Conservation (phyloP, 163 green algal genomes). For the Scenedesmus sp. region DNA sequence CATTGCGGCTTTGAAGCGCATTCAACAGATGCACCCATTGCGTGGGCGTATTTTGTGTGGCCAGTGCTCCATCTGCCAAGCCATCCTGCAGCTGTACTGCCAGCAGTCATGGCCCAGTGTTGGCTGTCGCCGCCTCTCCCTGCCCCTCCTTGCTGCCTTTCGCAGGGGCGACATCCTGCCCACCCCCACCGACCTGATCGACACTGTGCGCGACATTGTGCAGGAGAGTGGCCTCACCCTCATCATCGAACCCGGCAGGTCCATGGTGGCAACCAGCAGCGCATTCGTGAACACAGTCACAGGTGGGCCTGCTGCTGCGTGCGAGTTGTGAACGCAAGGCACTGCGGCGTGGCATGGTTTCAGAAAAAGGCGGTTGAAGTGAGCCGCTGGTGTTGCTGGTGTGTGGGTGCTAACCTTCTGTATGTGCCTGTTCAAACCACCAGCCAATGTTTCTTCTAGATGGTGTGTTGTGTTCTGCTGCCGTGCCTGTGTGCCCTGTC, state of each 20-base stretch:
- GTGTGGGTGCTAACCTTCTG: too few species aligned
- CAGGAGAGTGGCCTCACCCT: slow-evolving; percentile 89
- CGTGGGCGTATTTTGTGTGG: too few species aligned
- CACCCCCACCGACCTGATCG: slow-evolving; percentile 94
- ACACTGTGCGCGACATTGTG: slow-evolving; percentile 85
- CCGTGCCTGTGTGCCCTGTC: not conserved
- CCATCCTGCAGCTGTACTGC: too few species aligned
- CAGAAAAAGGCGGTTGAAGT: too few species aligned
- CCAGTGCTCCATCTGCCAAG: too few species aligned
- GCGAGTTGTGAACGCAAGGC: slow-evolving; percentile 91
- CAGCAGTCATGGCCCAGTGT: not conserved
- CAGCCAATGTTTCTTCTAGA: too few species aligned
- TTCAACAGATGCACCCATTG: too few species aligned
- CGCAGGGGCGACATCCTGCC: slow-evolving; percentile 82
- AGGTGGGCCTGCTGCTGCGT: slow-evolving; percentile 51
- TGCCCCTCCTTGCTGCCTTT: not conserved
- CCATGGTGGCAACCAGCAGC: slow-evolving; percentile 91
- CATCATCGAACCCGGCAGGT: slow-evolving; percentile 96
- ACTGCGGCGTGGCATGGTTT: too few species aligned
- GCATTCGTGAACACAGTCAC: slow-evolving; percentile 95
- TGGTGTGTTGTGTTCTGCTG: not conserved
- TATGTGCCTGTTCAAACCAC: too few species aligned
- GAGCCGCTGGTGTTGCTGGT: too few species aligned
- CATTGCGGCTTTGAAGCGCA: too few species aligned
- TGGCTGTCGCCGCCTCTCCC: not conserved